Evolutionary conservation across 1,284 basidiomycete species (phyloP).

Genomic region (Ganoderma boninense): DNA sequence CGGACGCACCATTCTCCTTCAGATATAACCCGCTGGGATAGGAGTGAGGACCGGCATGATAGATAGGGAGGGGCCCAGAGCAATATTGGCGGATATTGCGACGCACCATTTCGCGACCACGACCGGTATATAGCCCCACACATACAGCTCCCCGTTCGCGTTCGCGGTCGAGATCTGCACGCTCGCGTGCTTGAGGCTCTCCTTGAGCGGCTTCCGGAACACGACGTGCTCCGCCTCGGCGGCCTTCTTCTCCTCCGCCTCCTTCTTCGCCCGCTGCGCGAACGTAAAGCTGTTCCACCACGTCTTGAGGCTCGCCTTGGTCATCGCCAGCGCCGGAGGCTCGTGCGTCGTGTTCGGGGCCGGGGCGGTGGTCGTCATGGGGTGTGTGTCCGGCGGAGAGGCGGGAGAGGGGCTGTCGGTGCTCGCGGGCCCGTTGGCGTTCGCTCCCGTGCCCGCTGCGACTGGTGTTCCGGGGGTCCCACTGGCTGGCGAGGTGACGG

Average conservation of each 20-base stretch:
- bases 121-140: conserved; percentile 95
- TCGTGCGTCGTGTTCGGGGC: conserved; percentile 19
- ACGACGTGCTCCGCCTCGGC: conserved; percentile 53
- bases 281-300: conserved; percentile 87
- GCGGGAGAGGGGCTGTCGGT: conserved; percentile 15
- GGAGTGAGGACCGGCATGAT: conserved; percentile 19
- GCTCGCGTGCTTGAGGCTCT: conserved; percentile 87
- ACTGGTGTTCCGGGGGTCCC: background rate
- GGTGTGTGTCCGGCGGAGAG: conserved; percentile 18
- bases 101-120: conserved; percentile 96
- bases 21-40: conserved; percentile 81
- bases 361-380: conserved; percentile 26
- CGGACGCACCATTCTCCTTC: conserved; percentile 82
- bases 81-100: background rate
- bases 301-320: conserved; percentile 74
- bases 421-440: conserved; percentile 5
- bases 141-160: conserved; percentile 82
- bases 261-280: conserved; percentile 64
- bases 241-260: conserved; percentile 52
- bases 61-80: conserved; percentile 15
- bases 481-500: background rate
- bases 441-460: conserved; percentile 8
- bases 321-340: conserved; percentile 47
- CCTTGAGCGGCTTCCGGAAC: conserved; percentile 87
- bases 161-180: conserved; percentile 96